Percentiles rank a stretch among this genome's conserved stretches.
Conservation (phyloP, 345 rosid genomes). For the Populus simonii region DNA sequence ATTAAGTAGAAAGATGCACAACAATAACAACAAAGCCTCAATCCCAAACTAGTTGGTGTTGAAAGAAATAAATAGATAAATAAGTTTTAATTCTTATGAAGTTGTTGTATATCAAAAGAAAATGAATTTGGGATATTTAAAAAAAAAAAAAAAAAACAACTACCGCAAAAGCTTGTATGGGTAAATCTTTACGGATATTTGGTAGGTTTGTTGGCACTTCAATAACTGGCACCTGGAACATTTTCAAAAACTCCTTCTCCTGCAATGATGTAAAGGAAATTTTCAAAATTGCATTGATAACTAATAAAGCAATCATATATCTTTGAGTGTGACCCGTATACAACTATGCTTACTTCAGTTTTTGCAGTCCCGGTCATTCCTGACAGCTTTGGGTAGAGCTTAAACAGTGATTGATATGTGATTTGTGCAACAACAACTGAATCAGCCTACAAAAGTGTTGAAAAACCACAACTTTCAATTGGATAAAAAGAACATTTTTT, state of each 20-base stretch:
- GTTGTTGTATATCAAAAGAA: background rate
- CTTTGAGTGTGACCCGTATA: background rate
- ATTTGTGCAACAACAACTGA: conserved; percentile 96
- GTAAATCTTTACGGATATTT: conserved; percentile 85
- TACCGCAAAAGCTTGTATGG: conserved; percentile 95
- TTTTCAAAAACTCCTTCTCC: conserved; percentile 46
- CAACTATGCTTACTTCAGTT: conserved; percentile 65
- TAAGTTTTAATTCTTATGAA: background rate
- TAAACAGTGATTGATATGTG: conserved; percentile 92
- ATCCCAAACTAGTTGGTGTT: no score
- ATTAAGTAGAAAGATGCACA: conserved; percentile 1
- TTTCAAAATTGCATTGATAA: background rate
- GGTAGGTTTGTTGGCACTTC: conserved; percentile 93
- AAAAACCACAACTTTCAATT: conserved; percentile 8
- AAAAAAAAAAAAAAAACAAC: background rate
- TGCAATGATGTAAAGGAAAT: conserved; percentile 29
- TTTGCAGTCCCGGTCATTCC: conserved; percentile 99
- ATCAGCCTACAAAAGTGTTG: conserved; percentile 58
- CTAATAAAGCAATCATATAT: background rate
- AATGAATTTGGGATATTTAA: background rate
- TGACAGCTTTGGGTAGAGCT: conserved; percentile 91
- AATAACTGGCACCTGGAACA: conserved; percentile 77
- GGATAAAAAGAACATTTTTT: conserved; percentile 1
- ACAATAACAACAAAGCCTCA: background rate
- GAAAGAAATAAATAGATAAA: background rate